Evolutionary conservation across 78 protist species (phyloP), one percentile per base, ranked within the genome.

Genomic region (Dictyostelium firmibasis): DNA sequence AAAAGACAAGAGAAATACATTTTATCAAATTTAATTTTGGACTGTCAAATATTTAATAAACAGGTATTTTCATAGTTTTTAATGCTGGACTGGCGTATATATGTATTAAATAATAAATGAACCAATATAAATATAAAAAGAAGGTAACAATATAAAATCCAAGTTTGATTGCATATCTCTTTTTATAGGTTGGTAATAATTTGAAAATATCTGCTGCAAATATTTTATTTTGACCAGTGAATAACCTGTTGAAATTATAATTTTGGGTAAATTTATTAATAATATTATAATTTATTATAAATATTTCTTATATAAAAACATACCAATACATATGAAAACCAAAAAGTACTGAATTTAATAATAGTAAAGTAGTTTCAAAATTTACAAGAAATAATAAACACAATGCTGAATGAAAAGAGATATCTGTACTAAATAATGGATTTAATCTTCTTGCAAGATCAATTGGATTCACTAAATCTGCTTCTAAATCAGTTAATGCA

Each of bases 71-170:
- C 77, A 70, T 70, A 10, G 25, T 29, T 70, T 70, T 70, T 70
- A 70, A 70, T 4, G 77, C 29, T 31, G 33, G 77, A 70, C 82
- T 20, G 1, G 53, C 60, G 47, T 79, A 47, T 14, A 13, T 1
- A 44, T 27, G 5, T 2, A 79, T 29, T 44, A 79, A 44, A 44
- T 20, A 79, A 13, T 13, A 44, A 25, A 81, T 33, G 36, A 81
- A 81, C 94, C 87, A 81, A 89, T 89, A 89, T 81, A 89, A 67
- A 69, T 89, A 89, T 35, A 89, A 36, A 89, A 89, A 89, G 94
- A 89, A 89, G 20, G 83, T 79, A 6, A 89, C 82, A 16, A 89
- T 89, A 81, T 81, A 81, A 47, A 81, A 89, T 29, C 36, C 72
- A 10, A 75, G 31, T 35, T 89, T 89, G 2, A 89, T n/a, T 31